phyloP scores from a whole-genome alignment of 208 protist genomes.

The Crithidia expoeki region DNA sequence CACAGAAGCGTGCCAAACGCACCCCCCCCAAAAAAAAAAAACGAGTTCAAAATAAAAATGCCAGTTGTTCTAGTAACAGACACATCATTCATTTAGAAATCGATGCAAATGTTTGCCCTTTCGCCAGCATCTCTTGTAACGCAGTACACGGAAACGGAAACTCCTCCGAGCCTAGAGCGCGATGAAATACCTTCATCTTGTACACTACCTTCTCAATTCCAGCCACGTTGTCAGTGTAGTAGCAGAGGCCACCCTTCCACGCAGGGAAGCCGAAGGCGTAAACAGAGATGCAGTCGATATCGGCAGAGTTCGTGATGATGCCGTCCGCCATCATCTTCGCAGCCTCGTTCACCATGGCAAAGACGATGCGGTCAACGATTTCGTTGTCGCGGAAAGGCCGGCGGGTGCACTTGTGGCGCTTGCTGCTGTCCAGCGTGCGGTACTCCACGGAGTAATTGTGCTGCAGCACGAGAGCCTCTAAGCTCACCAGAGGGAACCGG shows the following conservation, averaged over 20 bases:
- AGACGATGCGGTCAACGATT: constrained; percentile 85
- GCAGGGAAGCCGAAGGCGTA: constrained; percentile 88
- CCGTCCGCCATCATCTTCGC: constrained; percentile 79
- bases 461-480: constrained; percentile 24
- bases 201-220: constrained; percentile 62
- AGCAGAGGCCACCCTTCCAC: constrained; percentile 76
- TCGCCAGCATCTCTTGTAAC: constrained; percentile 51
- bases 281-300: constrained; percentile 89
- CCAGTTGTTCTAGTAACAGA: background rate
- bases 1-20: too few species aligned
- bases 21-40: constrained; percentile 27
- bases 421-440: constrained; percentile 54
- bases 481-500: constrained; percentile 35
- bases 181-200: constrained; percentile 68
- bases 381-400: constrained; percentile 79
- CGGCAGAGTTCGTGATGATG: constrained; percentile 60
- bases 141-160: constrained; percentile 65
- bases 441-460: constrained; percentile 70
- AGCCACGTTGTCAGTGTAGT: constrained; percentile 70
- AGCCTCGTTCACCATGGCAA: constrained; percentile 92
- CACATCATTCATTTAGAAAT: constrained; percentile 10
- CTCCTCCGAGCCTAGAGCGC: constrained; percentile 38
- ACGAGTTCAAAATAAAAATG: background rate
- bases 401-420: constrained; percentile 54
- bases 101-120: constrained; percentile 51